Evolutionary conservation across 2,329 filamentous ascomycete genomes (phyloP).

Genomic region (Pyrenophora seminiperda): DNA sequence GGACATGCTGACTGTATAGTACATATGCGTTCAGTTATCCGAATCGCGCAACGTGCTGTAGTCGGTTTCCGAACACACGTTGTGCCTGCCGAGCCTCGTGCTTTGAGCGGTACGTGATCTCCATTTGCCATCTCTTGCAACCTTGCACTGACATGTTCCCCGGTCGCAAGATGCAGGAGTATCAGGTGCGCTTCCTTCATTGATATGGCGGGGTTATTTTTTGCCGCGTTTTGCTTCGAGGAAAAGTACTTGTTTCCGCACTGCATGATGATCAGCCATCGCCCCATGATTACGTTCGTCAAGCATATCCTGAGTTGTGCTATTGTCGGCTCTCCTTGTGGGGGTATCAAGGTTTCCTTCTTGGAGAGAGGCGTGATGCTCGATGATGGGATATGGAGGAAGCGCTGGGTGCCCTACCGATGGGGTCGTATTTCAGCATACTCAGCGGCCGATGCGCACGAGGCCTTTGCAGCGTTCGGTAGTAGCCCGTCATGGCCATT

Average conservation of each 20-base stretch:
- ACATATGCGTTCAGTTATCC: constrained; percentile 29
- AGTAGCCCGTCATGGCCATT: constrained; percentile 99
- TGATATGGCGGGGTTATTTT: constrained; percentile 37
- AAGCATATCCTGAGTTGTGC: background rate
- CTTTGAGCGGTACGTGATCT: background rate
- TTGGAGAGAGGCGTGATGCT: background rate
- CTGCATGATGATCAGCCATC: constrained; percentile 54
- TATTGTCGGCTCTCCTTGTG: no score
- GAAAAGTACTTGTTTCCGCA: constrained; percentile 94
- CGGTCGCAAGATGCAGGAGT: background rate
- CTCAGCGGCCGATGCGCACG: constrained; percentile 82
- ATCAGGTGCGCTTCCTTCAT: constrained; percentile 4
- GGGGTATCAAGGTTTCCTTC: no score
- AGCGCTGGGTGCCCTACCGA: constrained; percentile 64
- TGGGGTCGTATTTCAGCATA: constrained; percentile 98
- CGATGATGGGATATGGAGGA: background rate
- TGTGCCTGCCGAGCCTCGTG: background rate
- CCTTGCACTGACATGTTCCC: background rate
- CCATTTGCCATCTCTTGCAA: background rate
- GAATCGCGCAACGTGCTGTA: background rate
- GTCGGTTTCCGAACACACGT: background rate
- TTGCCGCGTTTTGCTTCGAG: constrained; percentile 87
- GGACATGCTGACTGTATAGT: constrained; percentile 35
- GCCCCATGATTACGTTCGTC: background rate
- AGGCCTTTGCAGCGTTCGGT: constrained; percentile 86